Percentiles rank a stretch among this genome's conserved stretches.
These are phyloP conservation scores for Byssothecium circinans DNA, from an alignment of 2,329 filamentous ascomycete genomes.

Conservation along the genomic window DNA sequence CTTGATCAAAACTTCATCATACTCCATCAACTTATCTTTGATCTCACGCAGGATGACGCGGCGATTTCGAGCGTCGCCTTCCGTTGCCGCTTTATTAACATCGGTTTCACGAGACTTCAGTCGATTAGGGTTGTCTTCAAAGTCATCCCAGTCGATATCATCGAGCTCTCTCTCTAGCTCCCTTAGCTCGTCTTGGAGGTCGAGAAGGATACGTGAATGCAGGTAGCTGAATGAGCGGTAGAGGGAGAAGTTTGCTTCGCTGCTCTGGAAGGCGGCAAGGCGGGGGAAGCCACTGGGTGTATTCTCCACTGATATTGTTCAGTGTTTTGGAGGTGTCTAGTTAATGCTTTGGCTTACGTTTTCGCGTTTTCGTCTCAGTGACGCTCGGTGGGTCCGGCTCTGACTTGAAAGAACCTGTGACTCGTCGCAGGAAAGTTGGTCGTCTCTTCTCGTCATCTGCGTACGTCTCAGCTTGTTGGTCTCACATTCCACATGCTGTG, in stretches of 20 bases:
- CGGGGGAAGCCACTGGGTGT: constrained; percentile 44
- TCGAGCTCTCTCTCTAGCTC: constrained; percentile 43
- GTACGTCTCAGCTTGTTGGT: constrained; percentile 10
- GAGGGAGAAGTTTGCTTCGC: constrained; percentile 44
- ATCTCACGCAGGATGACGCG: constrained; percentile 36
- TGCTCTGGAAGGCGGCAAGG: constrained; percentile 44
- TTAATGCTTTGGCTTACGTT: constrained; percentile 22
- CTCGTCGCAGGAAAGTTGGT: constrained; percentile 28
- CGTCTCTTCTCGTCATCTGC: constrained; percentile 25
- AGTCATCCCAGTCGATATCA: constrained; percentile 34
- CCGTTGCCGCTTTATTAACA: constrained; percentile 13
- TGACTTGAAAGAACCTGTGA: constrained; percentile 34
- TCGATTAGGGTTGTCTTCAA: constrained; percentile 24
- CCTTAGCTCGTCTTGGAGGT: constrained; percentile 44
- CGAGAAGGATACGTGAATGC: constrained; percentile 43
- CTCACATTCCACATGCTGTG: not conserved
- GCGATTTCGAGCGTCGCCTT: constrained; percentile 23
- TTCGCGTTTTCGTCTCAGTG: constrained; percentile 38
- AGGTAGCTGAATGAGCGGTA: constrained; percentile 46
- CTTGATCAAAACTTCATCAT: constrained; percentile 47
- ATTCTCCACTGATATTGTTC: constrained; percentile 34
- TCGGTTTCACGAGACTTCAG: constrained; percentile 33
- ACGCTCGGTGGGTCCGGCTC: constrained; percentile 33
- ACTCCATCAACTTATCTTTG: constrained; percentile 37
- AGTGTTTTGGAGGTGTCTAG: constrained; percentile 4